Base-by-base conservation (phyloP, 352 stramenopile genomes). In the Phytophthora palmivora region DNA sequence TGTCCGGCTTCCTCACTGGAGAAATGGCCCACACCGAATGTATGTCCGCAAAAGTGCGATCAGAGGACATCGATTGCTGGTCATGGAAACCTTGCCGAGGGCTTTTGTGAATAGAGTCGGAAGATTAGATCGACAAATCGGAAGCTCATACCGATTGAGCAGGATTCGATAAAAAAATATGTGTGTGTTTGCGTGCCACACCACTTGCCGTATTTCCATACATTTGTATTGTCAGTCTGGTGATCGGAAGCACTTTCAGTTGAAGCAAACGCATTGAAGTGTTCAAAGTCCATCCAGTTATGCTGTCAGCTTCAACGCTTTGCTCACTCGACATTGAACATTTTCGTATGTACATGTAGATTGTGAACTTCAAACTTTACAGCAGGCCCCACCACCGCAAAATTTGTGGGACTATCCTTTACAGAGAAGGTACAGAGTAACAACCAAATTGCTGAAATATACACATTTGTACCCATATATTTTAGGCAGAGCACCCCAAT, bases 251-350 rank as follows among this genome's bases (percentile, higher is more conserved):
- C 57, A 60, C 48, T 53, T 58, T 16, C n/a, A 46, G 48, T 59
- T 66, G 57, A 66, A 66, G 57, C 48, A 47, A 49, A 32, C n/a
- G 28, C 16, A 9, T 66, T 66, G 48, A 66, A 66, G 48, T 59
- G 57, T 66, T 42, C 57, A 66, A 48, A 59, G 21, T 28, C 38
- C 38, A 60, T 48, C 7, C 57, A 60, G n/a, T n/a, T 30, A 28
- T 41, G 36, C 8, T 51, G 28, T 14, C 30, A 52, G 41, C 38
- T 60, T 52, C 48, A 66, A 66, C 39, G 48, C 47, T 59, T 51
- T 65, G 47, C 38, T 55, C 43, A 47, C 42, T 33, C 42, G 41
- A 15, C 19, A 54, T 53, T 47, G 53, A 16, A 33, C 10, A 15
- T 43, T 42, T 30, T 9, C n/a, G 15, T 11, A 34, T 24, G 10